phyloP scores from a whole-genome alignment of 2,329 filamentous ascomycete genomes.

The Meredithiella fracta region DNA sequence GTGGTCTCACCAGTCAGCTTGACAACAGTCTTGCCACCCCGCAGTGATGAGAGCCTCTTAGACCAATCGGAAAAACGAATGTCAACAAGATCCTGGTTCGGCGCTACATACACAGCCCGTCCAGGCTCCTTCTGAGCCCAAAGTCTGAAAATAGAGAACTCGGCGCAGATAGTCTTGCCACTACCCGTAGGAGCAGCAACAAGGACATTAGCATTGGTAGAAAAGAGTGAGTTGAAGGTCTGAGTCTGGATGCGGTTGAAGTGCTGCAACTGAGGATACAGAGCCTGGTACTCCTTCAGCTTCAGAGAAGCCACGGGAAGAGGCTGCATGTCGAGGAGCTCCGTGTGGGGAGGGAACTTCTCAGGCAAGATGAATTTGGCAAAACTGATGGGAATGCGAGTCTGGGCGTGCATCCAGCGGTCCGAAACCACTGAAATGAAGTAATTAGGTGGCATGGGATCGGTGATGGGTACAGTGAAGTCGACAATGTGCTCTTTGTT shows the following conservation, averaged over 20 bases:
- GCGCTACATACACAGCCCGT: conserved; percentile 82
- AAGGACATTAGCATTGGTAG: conserved; percentile 84
- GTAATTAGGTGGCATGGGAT: conserved; percentile 97
- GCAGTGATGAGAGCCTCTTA: conserved; percentile 52
- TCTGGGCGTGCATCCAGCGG: conserved; percentile 96
- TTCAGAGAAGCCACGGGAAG: conserved; percentile 81
- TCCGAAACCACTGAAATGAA: conserved; percentile 92
- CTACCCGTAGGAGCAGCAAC: conserved; percentile 85
- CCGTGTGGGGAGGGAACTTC: conserved; percentile 88
- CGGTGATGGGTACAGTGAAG: conserved; percentile 88
- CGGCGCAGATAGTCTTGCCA: conserved; percentile 92
- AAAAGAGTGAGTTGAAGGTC: conserved; percentile 84
- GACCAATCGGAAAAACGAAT: conserved; percentile 71
- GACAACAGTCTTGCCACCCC: conserved; percentile 74
- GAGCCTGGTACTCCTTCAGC: conserved; percentile 58
- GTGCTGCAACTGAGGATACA: conserved; percentile 70
- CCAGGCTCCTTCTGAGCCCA: conserved; percentile 48
- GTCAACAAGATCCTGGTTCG: conserved; percentile 86
- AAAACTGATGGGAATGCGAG: conserved; percentile 82
- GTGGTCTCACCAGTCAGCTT: conserved; percentile 90
- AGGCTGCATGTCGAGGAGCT: conserved; percentile 78
- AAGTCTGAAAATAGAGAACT: conserved; percentile 78
- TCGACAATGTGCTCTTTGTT: conserved; percentile 89
- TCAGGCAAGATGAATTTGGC: conserved; percentile 88
- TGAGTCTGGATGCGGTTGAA: conserved; percentile 99